A percentile compares a stretch with the other conserved stretches of the same genome.
Evolutionary conservation across 306 rosid genomes (phyloP).

Genomic region (Abrus precatorius): DNA sequence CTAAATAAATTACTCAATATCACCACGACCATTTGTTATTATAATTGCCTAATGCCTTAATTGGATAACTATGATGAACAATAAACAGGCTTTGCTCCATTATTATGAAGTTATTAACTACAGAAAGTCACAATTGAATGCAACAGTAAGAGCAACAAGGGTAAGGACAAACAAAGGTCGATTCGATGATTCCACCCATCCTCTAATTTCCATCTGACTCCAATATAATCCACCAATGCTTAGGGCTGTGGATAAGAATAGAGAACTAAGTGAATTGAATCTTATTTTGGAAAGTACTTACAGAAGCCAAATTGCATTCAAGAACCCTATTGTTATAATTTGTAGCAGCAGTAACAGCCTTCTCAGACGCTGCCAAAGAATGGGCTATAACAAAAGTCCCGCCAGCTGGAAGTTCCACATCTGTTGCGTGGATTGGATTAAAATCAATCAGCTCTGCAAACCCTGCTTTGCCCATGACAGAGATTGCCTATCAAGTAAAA

Average conservation of each 20-base stretch:
- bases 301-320: slow-evolving; percentile 79
- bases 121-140: background rate
- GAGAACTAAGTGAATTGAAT: background rate
- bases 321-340: slow-evolving; percentile 84
- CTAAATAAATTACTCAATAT: slow-evolving; percentile 6
- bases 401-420: slow-evolving; percentile 81
- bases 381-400: slow-evolving; percentile 78
- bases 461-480: slow-evolving; percentile 80
- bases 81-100: background rate
- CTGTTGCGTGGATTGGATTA: slow-evolving; percentile 80
- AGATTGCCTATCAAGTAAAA: slow-evolving; percentile 68
- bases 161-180: background rate
- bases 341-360: slow-evolving; percentile 86
- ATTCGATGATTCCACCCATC: too few species aligned
- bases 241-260: background rate
- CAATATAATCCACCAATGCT: too few species aligned
- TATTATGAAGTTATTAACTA: background rate
- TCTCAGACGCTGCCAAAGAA: slow-evolving; percentile 81
- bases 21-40: background rate
- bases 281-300: slow-evolving; percentile 41
- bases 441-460: slow-evolving; percentile 88
- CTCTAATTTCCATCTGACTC: too few species aligned
- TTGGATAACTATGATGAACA: background rate
- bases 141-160: background rate
- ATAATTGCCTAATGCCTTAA: background rate